phyloP scores from a whole-genome alignment of 306 rosid genomes.

The Vigna trinervia region DNA sequence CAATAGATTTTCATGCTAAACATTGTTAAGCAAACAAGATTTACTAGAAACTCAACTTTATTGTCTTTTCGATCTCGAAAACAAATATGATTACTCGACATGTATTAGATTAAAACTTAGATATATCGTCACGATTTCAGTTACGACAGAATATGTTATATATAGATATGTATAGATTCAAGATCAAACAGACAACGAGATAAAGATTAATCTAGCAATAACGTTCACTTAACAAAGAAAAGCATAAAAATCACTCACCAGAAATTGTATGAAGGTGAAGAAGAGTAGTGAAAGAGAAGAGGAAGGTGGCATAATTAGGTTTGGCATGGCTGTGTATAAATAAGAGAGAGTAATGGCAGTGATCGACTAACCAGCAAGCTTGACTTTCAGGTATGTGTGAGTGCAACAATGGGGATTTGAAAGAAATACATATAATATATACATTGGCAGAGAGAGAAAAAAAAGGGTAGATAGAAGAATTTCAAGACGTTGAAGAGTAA shows the following conservation, averaged over 20 bases:
- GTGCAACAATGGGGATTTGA: background rate
- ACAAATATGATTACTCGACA: background rate
- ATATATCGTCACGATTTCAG: too few relatives aligned
- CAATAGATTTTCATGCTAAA: constrained; percentile 47
- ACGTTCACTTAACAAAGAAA: constrained; percentile 53
- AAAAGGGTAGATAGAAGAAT: constrained; percentile 39
- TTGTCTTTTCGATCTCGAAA: constrained; percentile 47
- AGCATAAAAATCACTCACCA: constrained; percentile 53
- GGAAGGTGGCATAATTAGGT: too few relatives aligned
- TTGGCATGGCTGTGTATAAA: background rate
- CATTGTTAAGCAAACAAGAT: constrained; percentile 54
- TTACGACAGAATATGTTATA: too few relatives aligned
- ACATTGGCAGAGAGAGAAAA: background rate
- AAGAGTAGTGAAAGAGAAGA: too few relatives aligned
- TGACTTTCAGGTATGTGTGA: constrained; percentile 49
- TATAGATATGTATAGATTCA: background rate
- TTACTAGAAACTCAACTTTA: constrained; percentile 49
- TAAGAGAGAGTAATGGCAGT: background rate
- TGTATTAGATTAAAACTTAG: too few relatives aligned
- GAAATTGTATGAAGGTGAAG: background rate
- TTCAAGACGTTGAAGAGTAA: too few relatives aligned
- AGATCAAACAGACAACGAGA: constrained; percentile 67
- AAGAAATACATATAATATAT: too few relatives aligned
- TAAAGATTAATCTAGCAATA: constrained; percentile 45
- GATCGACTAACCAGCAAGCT: constrained; percentile 27